Percentiles rank a stretch among this genome's conserved stretches.
Evolutionary conservation across 2,329 filamentous ascomycete species (phyloP).

Genomic region (Paecilomyces dactylethromorphus): DNA sequence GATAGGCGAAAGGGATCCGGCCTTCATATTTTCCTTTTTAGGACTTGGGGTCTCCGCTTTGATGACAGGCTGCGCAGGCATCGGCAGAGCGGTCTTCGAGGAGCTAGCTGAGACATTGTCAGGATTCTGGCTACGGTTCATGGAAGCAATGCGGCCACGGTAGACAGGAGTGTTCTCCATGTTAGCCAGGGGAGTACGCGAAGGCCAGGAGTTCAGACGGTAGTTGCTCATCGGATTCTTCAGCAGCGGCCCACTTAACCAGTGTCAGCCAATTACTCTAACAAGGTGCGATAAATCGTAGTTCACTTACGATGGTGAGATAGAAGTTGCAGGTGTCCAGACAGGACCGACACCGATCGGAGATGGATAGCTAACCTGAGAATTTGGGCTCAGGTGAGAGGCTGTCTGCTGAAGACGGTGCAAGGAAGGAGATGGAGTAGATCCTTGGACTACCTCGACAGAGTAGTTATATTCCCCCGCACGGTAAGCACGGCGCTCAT

Average conservation of each 20-base stretch:
- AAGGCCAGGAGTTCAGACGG: conserved; percentile 31
- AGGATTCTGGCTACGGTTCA: conserved; percentile 17
- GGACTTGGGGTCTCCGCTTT: conserved; percentile 33
- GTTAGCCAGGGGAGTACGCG: conserved; percentile 28
- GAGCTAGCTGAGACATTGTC: conserved; percentile 26
- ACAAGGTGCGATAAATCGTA: conserved; percentile 14
- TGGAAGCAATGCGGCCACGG: conserved; percentile 20
- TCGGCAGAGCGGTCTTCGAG: conserved; percentile 28
- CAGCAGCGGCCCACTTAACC: conserved; percentile 29
- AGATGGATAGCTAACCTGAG: conserved; percentile 37
- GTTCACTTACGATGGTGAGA: conserved; percentile 38
- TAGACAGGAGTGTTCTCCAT: conserved; percentile 34
- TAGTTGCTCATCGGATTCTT: conserved; percentile 30
- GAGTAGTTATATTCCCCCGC: conserved; percentile 83
- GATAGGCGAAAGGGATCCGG: conserved; percentile 31
- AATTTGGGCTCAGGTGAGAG: conserved; percentile 36
- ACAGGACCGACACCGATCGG: conserved; percentile 33
- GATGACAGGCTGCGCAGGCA: conserved; percentile 20
- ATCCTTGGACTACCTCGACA: conserved; percentile 40
- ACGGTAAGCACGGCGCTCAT: conserved; percentile 89
- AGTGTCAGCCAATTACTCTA: neutral
- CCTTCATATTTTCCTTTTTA: conserved; percentile 32
- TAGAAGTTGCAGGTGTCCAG: conserved; percentile 43
- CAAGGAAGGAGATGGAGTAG: conserved; percentile 38
- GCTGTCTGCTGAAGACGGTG: conserved; percentile 33